These are phyloP conservation scores for Panaeolus cyanescens DNA, from an alignment of 768 basidiomycete genomes.

Conservation along the genomic window DNA sequence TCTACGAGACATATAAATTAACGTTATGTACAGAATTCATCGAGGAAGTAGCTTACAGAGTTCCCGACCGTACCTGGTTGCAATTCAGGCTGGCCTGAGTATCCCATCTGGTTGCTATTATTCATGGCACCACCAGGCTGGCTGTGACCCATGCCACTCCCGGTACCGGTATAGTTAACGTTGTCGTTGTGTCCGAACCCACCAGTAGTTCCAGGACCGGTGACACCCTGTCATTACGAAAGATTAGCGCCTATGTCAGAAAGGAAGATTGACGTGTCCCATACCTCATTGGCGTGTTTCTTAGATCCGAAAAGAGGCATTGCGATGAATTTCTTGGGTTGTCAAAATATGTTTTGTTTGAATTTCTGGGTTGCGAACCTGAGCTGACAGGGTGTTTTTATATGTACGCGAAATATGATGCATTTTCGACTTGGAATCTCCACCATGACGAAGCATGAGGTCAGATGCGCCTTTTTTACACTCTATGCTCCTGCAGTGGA, in stretches of 20 bases:
- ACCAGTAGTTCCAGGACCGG: neutral
- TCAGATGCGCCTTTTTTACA: neutral
- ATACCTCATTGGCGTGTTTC: conserved; percentile 12
- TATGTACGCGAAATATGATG: neutral
- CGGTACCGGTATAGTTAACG: neutral
- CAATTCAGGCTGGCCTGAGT: neutral
- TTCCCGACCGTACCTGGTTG: neutral
- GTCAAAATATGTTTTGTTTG: neutral
- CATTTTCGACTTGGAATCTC: neutral
- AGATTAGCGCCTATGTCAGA: neutral
- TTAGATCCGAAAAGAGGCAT: conserved; percentile 36
- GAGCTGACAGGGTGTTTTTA: neutral
- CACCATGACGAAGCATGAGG: neutral
- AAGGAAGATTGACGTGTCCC: neutral
- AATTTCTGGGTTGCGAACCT: neutral
- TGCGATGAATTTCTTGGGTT: neutral
- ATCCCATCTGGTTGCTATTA: neutral
- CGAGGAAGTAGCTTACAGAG: neutral
- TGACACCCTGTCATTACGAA: neutral
- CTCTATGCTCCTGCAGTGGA: neutral
- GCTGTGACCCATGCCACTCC: neutral
- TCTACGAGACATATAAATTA: neutral
- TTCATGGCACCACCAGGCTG: neutral
- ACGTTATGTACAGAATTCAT: neutral
- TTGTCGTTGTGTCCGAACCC: neutral